These are phyloP conservation scores for Penicillium tannophilum DNA, from an alignment of 495 filamentous ascomycete species.

Conservation along the genomic window DNA sequence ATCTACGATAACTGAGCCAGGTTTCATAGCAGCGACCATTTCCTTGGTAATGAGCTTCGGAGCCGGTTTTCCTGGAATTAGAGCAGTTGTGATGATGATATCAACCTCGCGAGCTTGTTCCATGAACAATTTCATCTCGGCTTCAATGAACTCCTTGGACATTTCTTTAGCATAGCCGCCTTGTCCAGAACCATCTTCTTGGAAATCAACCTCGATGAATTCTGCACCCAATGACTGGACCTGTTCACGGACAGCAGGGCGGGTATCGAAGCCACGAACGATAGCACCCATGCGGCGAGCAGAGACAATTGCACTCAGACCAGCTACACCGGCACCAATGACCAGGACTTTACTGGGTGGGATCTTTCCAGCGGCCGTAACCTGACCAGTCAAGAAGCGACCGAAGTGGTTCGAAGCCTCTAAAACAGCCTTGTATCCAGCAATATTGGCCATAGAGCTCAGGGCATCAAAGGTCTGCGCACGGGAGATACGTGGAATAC, in stretches of 20 bases:
- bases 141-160: slow-evolving; percentile 85
- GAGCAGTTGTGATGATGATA: slow-evolving; percentile 80
- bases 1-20: slow-evolving; percentile 79
- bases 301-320: slow-evolving; percentile 78
- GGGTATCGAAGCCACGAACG: slow-evolving; percentile 80
- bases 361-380: slow-evolving; percentile 81
- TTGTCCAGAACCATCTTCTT: slow-evolving; percentile 79
- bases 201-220: slow-evolving; percentile 80
- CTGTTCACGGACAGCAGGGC: slow-evolving; percentile 76
- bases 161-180: slow-evolving; percentile 87
- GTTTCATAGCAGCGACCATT: slow-evolving; percentile 80
- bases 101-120: slow-evolving; percentile 82
- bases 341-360: slow-evolving; percentile 82
- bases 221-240: slow-evolving; percentile 83
- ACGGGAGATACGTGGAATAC: slow-evolving; percentile 81
- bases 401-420: slow-evolving; percentile 83
- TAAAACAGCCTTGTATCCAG: slow-evolving; percentile 81
- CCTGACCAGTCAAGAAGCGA: slow-evolving; percentile 79
- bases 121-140: slow-evolving; percentile 84
- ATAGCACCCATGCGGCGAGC: slow-evolving; percentile 81
- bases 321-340: slow-evolving; percentile 81
- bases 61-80: slow-evolving; percentile 76
- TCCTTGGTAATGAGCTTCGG: slow-evolving; percentile 76
- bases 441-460: slow-evolving; percentile 84
- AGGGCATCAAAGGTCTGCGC: slow-evolving; percentile 76